Evolutionary conservation across 1,139 yeast species (phyloP).

Genomic region (Groenewaldozyma auringiensis): DNA sequence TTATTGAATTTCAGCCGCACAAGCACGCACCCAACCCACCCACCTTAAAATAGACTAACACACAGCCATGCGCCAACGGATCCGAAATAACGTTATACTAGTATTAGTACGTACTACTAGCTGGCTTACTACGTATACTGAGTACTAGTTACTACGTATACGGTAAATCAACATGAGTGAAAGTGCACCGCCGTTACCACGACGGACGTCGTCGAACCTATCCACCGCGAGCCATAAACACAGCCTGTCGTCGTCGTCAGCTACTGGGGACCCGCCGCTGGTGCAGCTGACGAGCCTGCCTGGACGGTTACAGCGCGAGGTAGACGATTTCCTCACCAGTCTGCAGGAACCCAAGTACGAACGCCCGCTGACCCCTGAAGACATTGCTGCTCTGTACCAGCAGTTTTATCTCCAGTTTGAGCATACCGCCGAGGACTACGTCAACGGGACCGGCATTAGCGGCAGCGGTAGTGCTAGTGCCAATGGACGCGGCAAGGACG

Average conservation of each 20-base stretch:
- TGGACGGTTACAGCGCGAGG: conserved; percentile 18
- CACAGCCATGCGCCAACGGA: too few relatives aligned
- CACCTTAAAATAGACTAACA: too few relatives aligned
- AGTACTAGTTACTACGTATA: too few relatives aligned
- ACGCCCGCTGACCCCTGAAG: conserved; percentile 45
- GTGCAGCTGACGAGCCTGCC: conserved; percentile 31
- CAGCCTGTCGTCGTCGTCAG: neutral
- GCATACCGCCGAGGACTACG: conserved; percentile 23
- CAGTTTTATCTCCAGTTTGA: conserved; percentile 40
- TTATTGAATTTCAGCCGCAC: too few relatives aligned
- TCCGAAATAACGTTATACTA: too few relatives aligned
- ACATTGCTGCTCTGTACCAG: conserved; percentile 47
- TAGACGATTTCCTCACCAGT: conserved; percentile 41
- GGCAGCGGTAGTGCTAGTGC: conserved; percentile 6
- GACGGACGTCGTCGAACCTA: neutral
- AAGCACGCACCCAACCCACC: too few relatives aligned
- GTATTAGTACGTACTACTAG: too few relatives aligned
- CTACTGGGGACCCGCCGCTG: neutral
- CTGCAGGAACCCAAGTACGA: conserved; percentile 50
- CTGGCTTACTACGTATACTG: too few relatives aligned
- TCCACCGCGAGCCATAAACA: neutral
- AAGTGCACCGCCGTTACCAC: neutral
- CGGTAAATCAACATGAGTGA: too few relatives aligned
- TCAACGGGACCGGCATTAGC: conserved; percentile 2
- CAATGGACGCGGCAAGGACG: neutral